Conservation (phyloP, 208 protist genomes). For the Strigomonas culicis region DNA sequence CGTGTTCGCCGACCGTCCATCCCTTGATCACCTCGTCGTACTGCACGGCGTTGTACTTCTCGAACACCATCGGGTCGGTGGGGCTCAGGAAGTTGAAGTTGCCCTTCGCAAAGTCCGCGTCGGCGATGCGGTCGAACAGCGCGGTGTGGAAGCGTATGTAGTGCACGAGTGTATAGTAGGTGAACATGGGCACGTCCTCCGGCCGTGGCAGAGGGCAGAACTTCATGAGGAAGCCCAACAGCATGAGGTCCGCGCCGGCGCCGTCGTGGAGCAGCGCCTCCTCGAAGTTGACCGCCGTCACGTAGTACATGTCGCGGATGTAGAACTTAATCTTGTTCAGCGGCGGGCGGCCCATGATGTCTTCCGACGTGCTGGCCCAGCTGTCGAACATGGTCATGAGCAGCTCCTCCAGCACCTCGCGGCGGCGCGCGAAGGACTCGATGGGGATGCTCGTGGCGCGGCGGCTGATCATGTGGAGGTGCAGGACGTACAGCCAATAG, state of each 20-base stretch:
- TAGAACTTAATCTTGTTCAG: constrained; percentile 86
- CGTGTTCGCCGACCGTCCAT: constrained; percentile 44
- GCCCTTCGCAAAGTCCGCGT: constrained; percentile 80
- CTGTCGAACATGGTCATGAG: constrained; percentile 85
- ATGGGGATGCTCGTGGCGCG: constrained; percentile 83
- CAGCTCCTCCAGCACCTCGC: constrained; percentile 87
- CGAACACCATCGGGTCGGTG: constrained; percentile 76
- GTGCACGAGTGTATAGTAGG: constrained; percentile 89
- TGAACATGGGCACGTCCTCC: constrained; percentile 89
- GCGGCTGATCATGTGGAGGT: constrained; percentile 81
- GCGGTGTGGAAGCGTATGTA: constrained; percentile 91
- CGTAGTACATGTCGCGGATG: constrained; percentile 91
- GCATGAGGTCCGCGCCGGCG: constrained; percentile 78
- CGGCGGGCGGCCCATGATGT: constrained; percentile 85
- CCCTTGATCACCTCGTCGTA: constrained; percentile 65
- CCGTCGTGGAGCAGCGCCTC: constrained; percentile 83
- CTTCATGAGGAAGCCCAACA: constrained; percentile 87
- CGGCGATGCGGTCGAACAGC: constrained; percentile 84
- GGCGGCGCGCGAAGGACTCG: constrained; percentile 79
- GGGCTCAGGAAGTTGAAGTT: constrained; percentile 89
- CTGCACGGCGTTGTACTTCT: constrained; percentile 63
- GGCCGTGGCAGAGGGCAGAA: constrained; percentile 83
- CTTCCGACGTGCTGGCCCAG: constrained; percentile 77
- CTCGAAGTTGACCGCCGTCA: constrained; percentile 87
- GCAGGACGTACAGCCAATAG: constrained; percentile 88